phyloP scores from a whole-genome alignment of 2,329 filamentous ascomycete species.

The Aureobasidium sp. region DNA sequence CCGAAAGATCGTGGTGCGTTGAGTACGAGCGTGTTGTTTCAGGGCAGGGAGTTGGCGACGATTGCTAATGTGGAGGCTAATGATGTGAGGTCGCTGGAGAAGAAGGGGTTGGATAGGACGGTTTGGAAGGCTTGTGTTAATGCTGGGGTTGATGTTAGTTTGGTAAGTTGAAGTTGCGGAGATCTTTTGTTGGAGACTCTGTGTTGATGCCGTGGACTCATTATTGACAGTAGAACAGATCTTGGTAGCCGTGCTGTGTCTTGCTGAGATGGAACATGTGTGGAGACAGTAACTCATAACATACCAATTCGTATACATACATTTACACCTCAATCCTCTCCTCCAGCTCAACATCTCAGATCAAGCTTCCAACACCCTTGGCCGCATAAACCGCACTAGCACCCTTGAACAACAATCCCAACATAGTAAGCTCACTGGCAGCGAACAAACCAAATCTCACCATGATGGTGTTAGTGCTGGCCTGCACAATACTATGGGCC shows the following conservation, averaged over 20 bases:
- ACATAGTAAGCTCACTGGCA: conserved; percentile 14
- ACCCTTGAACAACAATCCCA: not conserved
- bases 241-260: not conserved
- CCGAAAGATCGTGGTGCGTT: no score
- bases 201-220: no score
- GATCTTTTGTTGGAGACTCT: no score
- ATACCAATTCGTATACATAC: not conserved
- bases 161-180: not conserved
- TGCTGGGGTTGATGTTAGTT: no score
- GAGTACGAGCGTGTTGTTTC: no score
- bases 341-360: not conserved
- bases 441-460: conserved; percentile 28
- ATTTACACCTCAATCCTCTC: not conserved
- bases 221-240: not conserved
- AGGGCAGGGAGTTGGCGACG: no score
- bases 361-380: not conserved
- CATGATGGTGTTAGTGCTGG: conserved; percentile 29
- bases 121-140: no score
- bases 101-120: no score
- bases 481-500: conserved; percentile 33
- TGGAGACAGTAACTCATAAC: not conserved
- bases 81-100: no score
- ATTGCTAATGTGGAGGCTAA: no score
- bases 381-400: not conserved
- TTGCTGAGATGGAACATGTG: conserved; percentile 1